These are phyloP conservation scores for Tuber umbilicatum DNA, from an alignment of 495 filamentous ascomycete genomes.

Conservation along the genomic window DNA sequence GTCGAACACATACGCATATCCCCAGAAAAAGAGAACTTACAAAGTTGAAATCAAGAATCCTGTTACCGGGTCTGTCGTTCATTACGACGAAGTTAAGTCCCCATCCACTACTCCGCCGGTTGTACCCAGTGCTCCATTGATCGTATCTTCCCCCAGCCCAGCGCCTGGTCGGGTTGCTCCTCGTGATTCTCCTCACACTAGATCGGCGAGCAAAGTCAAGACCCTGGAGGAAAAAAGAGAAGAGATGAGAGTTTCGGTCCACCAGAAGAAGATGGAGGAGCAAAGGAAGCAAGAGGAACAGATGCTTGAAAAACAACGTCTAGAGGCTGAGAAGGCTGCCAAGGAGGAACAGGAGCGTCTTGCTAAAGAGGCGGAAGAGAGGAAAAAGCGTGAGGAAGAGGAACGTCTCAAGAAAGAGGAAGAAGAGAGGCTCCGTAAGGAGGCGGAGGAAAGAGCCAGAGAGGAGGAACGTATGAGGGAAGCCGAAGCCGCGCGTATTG, in stretches of 20 bases:
- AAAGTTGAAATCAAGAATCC: conserved; percentile 32
- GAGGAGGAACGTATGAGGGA: conserved; percentile 46
- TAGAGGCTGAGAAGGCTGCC: conserved; percentile 44
- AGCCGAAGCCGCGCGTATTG: conserved; percentile 48
- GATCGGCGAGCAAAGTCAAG: conserved; percentile 58
- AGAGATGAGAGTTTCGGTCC: conserved; percentile 47
- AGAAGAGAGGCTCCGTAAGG: conserved; percentile 44
- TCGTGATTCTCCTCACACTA: conserved; percentile 50
- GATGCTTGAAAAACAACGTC: conserved; percentile 42
- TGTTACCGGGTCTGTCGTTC: conserved; percentile 4
- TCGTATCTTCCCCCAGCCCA: conserved; percentile 58
- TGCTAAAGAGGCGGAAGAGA: conserved; percentile 44
- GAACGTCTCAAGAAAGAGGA: conserved; percentile 48
- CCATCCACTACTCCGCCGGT: conserved; percentile 24
- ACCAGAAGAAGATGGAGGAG: conserved; percentile 42
- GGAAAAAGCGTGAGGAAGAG: conserved; percentile 49
- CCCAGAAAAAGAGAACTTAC: not conserved
- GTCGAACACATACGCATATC: not conserved
- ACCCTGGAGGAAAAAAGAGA: conserved; percentile 59
- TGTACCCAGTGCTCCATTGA: conserved; percentile 55
- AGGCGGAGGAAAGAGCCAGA: conserved; percentile 49
- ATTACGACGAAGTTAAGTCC: conserved; percentile 13
- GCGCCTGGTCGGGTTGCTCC: conserved; percentile 55
- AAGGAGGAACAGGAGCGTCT: conserved; percentile 45
- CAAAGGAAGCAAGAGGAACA: conserved; percentile 49